Percentiles rank a stretch among this genome's conserved stretches.
These are phyloP conservation scores for Sanghuangporus sanghuang DNA, from an alignment of 1,284 basidiomycete species.

Conservation along the genomic window DNA sequence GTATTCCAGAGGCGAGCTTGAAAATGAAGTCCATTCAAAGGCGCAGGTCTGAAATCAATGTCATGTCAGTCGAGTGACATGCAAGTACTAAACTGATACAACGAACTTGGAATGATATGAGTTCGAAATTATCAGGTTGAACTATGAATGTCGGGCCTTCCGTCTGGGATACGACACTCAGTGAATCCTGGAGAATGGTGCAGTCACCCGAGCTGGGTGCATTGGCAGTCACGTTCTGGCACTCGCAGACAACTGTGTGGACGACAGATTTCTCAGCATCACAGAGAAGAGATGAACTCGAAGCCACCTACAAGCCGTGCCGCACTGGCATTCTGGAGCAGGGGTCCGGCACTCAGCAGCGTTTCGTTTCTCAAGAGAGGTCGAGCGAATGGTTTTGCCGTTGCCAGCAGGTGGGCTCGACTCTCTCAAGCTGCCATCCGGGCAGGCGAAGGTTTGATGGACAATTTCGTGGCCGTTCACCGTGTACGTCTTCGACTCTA, in stretches of 20 bases:
- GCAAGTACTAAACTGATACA: neutral
- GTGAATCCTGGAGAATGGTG: slow-evolving; percentile 6
- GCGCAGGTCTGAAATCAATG: slow-evolving; percentile 22
- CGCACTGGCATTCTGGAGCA: slow-evolving; percentile 20
- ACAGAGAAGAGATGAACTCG: neutral
- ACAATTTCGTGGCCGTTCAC: slow-evolving; percentile 8
- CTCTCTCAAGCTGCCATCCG: slow-evolving; percentile 4
- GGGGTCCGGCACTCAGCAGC: slow-evolving; percentile 14
- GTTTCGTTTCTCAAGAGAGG: slow-evolving; percentile 10
- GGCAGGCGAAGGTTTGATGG: slow-evolving; percentile 12
- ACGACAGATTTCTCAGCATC: neutral
- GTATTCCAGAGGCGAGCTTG: slow-evolving; percentile 21
- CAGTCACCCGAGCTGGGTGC: slow-evolving; percentile 26
- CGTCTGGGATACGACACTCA: slow-evolving; percentile 22
- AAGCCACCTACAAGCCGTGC: slow-evolving; percentile 20
- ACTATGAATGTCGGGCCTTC: slow-evolving; percentile 27
- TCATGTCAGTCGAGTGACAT: neutral
- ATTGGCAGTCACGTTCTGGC: slow-evolving; percentile 18
- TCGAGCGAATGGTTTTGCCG: slow-evolving; percentile 2
- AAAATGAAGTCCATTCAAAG: slow-evolving; percentile 26
- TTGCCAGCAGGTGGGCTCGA: neutral
- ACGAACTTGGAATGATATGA: slow-evolving; percentile 23
- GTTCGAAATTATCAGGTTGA: slow-evolving; percentile 22
- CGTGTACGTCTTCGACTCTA: slow-evolving; percentile 2
- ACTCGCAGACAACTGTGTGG: slow-evolving; percentile 18